Evolutionary conservation across 2,329 filamentous ascomycete genomes (phyloP).

Genomic region (Cucurbitaria berberidis): DNA sequence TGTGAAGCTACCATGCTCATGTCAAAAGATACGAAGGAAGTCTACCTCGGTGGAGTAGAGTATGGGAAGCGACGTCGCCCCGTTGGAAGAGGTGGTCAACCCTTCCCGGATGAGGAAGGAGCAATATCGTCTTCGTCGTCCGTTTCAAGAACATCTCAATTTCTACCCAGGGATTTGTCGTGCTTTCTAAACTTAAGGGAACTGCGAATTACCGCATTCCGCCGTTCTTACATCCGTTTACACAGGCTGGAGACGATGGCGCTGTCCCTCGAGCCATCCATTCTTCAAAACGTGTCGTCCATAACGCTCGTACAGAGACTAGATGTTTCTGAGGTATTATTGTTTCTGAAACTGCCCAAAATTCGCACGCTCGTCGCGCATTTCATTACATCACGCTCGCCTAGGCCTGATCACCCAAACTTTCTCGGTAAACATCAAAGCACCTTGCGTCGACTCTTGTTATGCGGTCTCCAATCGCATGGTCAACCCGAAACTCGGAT

Average conservation of each 20-base stretch:
- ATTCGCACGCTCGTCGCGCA: neutral
- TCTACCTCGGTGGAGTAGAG: neutral
- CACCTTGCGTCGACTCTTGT: neutral
- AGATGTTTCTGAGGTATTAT: neutral
- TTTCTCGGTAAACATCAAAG: too few relatives aligned
- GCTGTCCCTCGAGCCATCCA: neutral
- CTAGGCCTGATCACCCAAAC: too few relatives aligned
- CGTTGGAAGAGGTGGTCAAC: neutral
- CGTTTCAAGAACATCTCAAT: neutral
- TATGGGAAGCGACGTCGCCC: neutral
- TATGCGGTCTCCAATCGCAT: neutral
- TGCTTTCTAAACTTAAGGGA: neutral
- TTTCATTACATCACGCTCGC: neutral
- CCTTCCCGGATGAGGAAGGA: neutral
- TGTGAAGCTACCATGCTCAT: neutral
- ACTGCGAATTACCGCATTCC: neutral
- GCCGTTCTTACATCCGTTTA: neutral
- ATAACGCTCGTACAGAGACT: neutral
- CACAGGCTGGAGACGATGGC: neutral
- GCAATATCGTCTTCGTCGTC: neutral
- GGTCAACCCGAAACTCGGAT: neutral
- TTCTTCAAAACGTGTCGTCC: neutral
- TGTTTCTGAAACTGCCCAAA: neutral
- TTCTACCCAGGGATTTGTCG: neutral
- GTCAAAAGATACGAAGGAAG: neutral